Percentiles rank a stretch among this genome's conserved stretches.
Evolutionary conservation across 139 green algal species (phyloP).

Genomic region (Trebouxia sp.): DNA sequence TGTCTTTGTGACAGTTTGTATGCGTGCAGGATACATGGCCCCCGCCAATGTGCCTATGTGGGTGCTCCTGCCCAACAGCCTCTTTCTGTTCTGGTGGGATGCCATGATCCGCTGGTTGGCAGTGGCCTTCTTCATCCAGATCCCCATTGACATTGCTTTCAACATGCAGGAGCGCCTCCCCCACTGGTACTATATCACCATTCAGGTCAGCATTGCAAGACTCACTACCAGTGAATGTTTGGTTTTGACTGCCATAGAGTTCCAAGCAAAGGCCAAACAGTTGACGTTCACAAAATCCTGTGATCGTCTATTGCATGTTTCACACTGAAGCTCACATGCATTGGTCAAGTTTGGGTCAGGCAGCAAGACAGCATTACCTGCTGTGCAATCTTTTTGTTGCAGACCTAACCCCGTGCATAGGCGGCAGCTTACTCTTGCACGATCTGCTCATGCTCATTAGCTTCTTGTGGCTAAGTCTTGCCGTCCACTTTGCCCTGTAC

Average conservation of each 20-base stretch:
- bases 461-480: neutral
- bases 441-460: neutral
- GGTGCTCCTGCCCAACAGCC: conserved; percentile 19
- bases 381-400: too few species aligned
- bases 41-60: neutral
- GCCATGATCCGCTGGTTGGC: conserved; percentile 29
- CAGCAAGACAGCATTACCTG: too few species aligned
- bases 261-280: too few species aligned
- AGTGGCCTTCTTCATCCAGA: conserved; percentile 26
- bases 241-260: too few species aligned
- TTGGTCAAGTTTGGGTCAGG: too few species aligned
- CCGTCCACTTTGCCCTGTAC: neutral
- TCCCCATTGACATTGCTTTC: conserved; percentile 33
- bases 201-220: neutral
- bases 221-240: too few species aligned
- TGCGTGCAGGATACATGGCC: neutral
- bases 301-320: neutral
- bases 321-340: neutral
- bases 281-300: too few species aligned
- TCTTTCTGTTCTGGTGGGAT: conserved; percentile 15
- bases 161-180: neutral
- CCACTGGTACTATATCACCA: conserved; percentile 31
- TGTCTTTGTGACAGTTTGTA: neutral
- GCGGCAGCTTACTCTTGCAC: too few species aligned
- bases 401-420: too few species aligned